Evolutionary conservation across 805 yeast species (phyloP).

Genomic region (Candida anglica): DNA sequence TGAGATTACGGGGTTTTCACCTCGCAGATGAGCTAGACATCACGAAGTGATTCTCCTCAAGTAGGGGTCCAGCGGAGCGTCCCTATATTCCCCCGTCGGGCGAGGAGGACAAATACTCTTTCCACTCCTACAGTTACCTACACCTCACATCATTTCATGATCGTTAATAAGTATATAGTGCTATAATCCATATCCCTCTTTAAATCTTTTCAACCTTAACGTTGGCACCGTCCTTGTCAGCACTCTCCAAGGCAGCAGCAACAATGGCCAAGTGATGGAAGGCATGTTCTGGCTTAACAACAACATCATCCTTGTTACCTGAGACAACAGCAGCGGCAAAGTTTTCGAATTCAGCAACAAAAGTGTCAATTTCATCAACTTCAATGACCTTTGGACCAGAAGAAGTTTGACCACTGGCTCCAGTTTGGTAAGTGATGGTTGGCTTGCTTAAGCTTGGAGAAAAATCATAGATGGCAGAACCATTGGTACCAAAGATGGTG

Average conservation of each 20-base stretch:
- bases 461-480: constrained; percentile 68
- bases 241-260: constrained; percentile 78
- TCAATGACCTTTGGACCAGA: constrained; percentile 46
- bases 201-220: constrained; percentile 39
- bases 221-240: constrained; percentile 47
- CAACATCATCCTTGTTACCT: constrained; percentile 56
- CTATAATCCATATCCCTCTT: too few relatives aligned
- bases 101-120: too few relatives aligned
- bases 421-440: constrained; percentile 32
- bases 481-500: constrained; percentile 74
- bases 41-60: too few relatives aligned
- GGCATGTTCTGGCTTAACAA: constrained; percentile 67
- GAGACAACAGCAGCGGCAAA: constrained; percentile 55
- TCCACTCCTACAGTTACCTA: too few relatives aligned
- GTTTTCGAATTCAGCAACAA: constrained; percentile 45
- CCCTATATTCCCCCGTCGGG: too few relatives aligned
- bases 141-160: too few relatives aligned
- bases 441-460: constrained; percentile 43
- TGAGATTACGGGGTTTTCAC: too few relatives aligned
- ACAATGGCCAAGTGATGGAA: constrained; percentile 92
- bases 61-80: too few relatives aligned
- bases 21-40: too few relatives aligned
- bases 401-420: constrained; percentile 35
- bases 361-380: constrained; percentile 41
- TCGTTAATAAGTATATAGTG: too few relatives aligned